Conservation (phyloP, 1,284 basidiomycete genomes). For the Austroboletus olivaceoglutinosus region DNA sequence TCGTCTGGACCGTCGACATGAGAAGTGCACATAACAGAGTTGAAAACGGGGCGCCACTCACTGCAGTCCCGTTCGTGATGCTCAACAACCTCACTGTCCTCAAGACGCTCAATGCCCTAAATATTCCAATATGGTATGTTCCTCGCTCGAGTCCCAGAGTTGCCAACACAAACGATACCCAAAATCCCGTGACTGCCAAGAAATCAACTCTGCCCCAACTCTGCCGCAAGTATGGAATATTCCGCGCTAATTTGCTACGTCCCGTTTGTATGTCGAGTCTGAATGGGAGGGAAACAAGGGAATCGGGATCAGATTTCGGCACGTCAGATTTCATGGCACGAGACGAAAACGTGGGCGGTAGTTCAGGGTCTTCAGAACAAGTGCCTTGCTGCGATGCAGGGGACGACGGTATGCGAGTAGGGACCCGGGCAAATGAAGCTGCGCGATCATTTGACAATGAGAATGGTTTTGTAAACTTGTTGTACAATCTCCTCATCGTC, state of each 20-base stretch:
- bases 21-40: background rate
- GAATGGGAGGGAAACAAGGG: conserved; percentile 62
- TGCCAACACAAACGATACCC: conserved; percentile 77
- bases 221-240: conserved; percentile 86
- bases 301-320: conserved; percentile 25
- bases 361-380: conserved; percentile 15
- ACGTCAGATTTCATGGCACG: conserved; percentile 49
- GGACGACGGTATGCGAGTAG: conserved; percentile 2
- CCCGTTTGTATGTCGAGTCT: conserved; percentile 56
- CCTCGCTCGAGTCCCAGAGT: conserved; percentile 64
- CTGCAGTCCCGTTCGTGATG: conserved; percentile 89
- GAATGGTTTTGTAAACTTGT: conserved; percentile 36
- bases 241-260: conserved; percentile 54
- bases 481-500: conserved; percentile 31
- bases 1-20: conserved; percentile 56
- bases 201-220: conserved; percentile 94
- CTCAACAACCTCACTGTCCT: conserved; percentile 82
- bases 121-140: conserved; percentile 76
- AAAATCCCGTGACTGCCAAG: conserved; percentile 80
- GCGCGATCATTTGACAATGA: conserved; percentile 20
- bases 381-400: background rate
- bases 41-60: conserved; percentile 36
- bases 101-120: conserved; percentile 87
- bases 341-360: conserved; percentile 48
- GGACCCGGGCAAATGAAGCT: conserved; percentile 4